Evolutionary conservation across 345 rosid species (phyloP).

Genomic region (Eutrema heterophyllum): DNA sequence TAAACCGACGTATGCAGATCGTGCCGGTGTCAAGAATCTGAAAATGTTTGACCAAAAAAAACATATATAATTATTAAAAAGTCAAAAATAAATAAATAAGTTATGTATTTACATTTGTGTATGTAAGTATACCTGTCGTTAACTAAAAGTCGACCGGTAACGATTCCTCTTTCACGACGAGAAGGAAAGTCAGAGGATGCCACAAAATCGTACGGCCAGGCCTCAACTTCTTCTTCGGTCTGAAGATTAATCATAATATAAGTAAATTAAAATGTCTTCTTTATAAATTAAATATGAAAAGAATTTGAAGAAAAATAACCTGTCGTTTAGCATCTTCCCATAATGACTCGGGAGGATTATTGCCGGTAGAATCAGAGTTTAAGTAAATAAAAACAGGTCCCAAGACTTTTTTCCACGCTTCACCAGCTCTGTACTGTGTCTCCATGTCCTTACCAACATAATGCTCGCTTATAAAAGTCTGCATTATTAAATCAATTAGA

Average conservation of each 20-base stretch:
- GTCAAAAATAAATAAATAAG: neutral
- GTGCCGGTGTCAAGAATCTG: conserved; percentile 33
- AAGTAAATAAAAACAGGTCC: conserved; percentile 78
- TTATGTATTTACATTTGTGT: neutral
- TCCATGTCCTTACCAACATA: conserved; percentile 64
- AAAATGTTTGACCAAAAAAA: neutral
- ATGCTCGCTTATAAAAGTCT: conserved; percentile 88
- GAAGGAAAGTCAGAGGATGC: conserved; percentile 41
- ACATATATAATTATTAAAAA: neutral
- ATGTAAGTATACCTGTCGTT: conserved; percentile 38
- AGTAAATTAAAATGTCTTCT: neutral
- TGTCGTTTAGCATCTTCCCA: conserved; percentile 84
- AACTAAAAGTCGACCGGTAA: conserved; percentile 38
- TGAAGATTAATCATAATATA: conserved; percentile 2
- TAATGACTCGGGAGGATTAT: conserved; percentile 21
- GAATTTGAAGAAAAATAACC: conserved; percentile 28
- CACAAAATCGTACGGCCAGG: conserved; percentile 79
- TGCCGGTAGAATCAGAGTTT: conserved; percentile 40
- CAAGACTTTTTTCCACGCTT: conserved; percentile 76
- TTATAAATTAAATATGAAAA: neutral
- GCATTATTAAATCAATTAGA: neutral
- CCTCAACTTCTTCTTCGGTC: conserved; percentile 47
- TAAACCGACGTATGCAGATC: conserved; percentile 70
- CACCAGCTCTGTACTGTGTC: conserved; percentile 45
- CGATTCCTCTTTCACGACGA: conserved; percentile 40